Evolutionary conservation across 2,329 filamentous ascomycete genomes (phyloP).

Genomic region (Aureobasidium sp.): DNA sequence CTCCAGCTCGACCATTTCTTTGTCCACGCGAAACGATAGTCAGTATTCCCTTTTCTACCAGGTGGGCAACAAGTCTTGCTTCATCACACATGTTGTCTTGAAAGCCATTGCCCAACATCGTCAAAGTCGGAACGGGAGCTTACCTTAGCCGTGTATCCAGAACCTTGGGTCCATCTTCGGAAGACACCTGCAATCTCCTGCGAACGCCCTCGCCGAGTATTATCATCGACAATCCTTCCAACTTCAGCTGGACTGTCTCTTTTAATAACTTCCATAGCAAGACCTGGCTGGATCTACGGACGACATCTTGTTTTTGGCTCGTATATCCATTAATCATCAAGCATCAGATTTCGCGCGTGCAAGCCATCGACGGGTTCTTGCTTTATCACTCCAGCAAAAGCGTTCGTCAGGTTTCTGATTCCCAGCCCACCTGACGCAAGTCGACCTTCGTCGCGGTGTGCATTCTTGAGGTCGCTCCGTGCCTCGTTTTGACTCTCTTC

Average conservation of each 20-base stretch:
- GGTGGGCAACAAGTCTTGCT: neutral
- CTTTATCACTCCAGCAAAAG: conserved; percentile 19
- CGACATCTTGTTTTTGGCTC: conserved; percentile 1
- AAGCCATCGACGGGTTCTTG: conserved; percentile 24
- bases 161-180: conserved; percentile 23
- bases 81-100: conserved; percentile 11
- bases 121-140: conserved; percentile 7
- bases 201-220: conserved; percentile 27
- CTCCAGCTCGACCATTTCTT: conserved; percentile 10
- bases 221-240: conserved; percentile 21
- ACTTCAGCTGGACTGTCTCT: conserved; percentile 12
- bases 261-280: conserved; percentile 16
- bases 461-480: conserved; percentile 20
- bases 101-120: conserved; percentile 4
- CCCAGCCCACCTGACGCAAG: conserved; percentile 13
- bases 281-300: conserved; percentile 10
- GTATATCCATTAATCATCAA: conserved; percentile 4
- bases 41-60: neutral
- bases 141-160: conserved; percentile 17
- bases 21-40: conserved; percentile 13
- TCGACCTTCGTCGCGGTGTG: conserved; percentile 23
- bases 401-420: conserved; percentile 16
- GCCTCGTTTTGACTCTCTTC: conserved; percentile 7
- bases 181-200: conserved; percentile 30
- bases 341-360: neutral